phyloP scores from a whole-genome alignment of 2,329 filamentous ascomycete genomes.

The Pseudogymnoascus verrucosus region DNA sequence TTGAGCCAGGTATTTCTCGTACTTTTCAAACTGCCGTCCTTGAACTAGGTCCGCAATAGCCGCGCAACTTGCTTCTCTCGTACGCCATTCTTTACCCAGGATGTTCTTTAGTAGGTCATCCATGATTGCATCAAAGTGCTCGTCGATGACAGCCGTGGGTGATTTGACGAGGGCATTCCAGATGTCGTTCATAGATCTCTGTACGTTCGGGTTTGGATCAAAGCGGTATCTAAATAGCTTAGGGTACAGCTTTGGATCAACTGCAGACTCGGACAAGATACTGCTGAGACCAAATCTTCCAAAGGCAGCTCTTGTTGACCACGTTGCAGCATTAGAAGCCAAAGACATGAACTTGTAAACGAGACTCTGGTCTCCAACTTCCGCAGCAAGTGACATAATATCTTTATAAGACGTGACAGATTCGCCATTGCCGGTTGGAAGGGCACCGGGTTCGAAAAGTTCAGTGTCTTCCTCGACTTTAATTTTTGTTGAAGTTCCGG shows the following conservation, averaged over 20 bases:
- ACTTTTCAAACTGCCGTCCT: constrained; percentile 65
- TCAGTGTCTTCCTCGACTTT: constrained; percentile 79
- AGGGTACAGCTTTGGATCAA: constrained; percentile 90
- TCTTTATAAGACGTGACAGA: constrained; percentile 96
- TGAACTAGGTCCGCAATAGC: constrained; percentile 84
- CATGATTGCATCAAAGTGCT: constrained; percentile 83
- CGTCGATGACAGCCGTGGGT: constrained; percentile 64
- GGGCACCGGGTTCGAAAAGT: constrained; percentile 81
- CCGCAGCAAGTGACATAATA: constrained; percentile 89
- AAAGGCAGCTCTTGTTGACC: constrained; percentile 95
- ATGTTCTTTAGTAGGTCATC: constrained; percentile 79
- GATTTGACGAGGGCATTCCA: constrained; percentile 96
- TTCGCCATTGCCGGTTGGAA: constrained; percentile 82
- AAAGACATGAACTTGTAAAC: constrained; percentile 98
- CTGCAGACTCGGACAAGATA: constrained; percentile 77
- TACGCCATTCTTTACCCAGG: constrained; percentile 85
- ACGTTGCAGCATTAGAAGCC: constrained; percentile 90
- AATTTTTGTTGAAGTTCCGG: constrained; percentile 62
- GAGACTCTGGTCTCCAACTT: constrained; percentile 91
- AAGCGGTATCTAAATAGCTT: constrained; percentile 93
- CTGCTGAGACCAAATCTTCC: constrained; percentile 87
- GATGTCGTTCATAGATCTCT: constrained; percentile 93
- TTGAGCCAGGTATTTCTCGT: constrained; percentile 74
- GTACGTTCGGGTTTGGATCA: constrained; percentile 88
- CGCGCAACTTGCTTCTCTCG: constrained; percentile 83